These are phyloP conservation scores for Fraxinus quadrangulata DNA, from an alignment of 257 asterid species.

Conservation along the genomic window DNA sequence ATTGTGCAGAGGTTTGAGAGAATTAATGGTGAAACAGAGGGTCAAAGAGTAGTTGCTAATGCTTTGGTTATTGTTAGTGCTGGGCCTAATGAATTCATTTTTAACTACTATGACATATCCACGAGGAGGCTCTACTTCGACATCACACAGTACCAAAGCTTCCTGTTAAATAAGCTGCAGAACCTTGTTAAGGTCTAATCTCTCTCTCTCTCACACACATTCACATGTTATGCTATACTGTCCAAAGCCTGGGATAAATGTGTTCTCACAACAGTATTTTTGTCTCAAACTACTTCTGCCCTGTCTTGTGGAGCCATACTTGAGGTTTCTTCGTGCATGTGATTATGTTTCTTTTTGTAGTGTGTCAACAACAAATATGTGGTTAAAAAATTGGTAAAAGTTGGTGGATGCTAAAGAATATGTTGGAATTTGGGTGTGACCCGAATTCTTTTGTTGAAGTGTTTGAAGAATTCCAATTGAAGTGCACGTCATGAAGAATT, in stretches of 20 bases:
- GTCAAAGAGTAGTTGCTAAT: conserved; percentile 29
- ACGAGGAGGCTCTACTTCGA: conserved; percentile 46
- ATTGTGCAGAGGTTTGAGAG: conserved; percentile 39
- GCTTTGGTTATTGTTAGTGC: conserved; percentile 67
- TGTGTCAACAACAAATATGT: background rate
- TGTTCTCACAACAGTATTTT: background rate
- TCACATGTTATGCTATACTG: background rate
- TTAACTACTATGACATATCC: conserved; percentile 59
- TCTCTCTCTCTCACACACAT: background rate
- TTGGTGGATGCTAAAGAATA: too few species aligned
- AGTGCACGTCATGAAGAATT: too few species aligned
- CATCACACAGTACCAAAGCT: conserved; percentile 50
- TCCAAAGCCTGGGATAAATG: background rate
- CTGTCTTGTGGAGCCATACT: background rate
- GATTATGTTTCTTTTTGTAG: background rate
- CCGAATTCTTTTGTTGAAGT: too few species aligned
- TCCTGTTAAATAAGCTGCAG: conserved; percentile 46
- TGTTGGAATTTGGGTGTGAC: too few species aligned
- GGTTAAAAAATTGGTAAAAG: too few species aligned
- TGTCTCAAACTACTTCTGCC: background rate
- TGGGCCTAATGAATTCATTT: conserved; percentile 62
- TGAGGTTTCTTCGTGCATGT: background rate
- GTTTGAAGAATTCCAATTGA: too few species aligned
- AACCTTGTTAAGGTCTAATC: conserved; percentile 49
- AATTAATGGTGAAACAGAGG: conserved; percentile 44